Base-by-base conservation (phyloP, 108 stramenopile species). In the Conticribra weissflogii region DNA sequence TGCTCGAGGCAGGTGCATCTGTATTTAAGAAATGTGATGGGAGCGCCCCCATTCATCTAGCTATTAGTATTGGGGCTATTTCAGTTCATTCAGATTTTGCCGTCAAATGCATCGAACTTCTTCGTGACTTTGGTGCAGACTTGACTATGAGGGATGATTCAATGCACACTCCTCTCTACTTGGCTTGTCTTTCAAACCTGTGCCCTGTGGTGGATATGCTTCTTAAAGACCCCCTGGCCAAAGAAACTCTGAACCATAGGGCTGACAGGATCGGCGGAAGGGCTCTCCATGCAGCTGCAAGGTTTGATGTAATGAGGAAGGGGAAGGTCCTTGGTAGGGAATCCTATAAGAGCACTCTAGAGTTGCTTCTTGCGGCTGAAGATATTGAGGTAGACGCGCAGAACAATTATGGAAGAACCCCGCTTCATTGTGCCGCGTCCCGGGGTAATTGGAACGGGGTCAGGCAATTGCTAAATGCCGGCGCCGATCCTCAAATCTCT, bases 231-330 rank as follows among this genome's bases (percentile, higher is more conserved):
- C 83, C 85, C 12, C 46, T 50, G 7, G 84, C 88, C 9, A 60
- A 59, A 34, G 76, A 85, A 8, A 92, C 94, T 0, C 70, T 95
- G 28, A 95, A 95, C 60, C 45, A 74, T 41, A 56, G 82, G 22
- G 72, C 89, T 1, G 94, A 95, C 70, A 74, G 94, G 52, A 72
- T 81, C 19, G 91, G 91, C 31, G 91, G 91, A 18, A 74, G 91
- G 41, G 69, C 91, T 19, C 72, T 95, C 7, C 94, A 95, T 66
- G 88, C 87, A n/a, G 91, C 91, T n/a, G 94, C 94, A 9, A 88
- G 83, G 59, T 95, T 80, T 53, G 90, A 95, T 67, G 76, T 78
- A 9, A 17, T 55, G 30, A 17, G 62, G 14, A 69, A 33, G 34
- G 73, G 69, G 0, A 60, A 69, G 1, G 8, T 66, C 33, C 76